Conservation (phyloP, 768 basidiomycete species). For the Boletellus ananas region DNA sequence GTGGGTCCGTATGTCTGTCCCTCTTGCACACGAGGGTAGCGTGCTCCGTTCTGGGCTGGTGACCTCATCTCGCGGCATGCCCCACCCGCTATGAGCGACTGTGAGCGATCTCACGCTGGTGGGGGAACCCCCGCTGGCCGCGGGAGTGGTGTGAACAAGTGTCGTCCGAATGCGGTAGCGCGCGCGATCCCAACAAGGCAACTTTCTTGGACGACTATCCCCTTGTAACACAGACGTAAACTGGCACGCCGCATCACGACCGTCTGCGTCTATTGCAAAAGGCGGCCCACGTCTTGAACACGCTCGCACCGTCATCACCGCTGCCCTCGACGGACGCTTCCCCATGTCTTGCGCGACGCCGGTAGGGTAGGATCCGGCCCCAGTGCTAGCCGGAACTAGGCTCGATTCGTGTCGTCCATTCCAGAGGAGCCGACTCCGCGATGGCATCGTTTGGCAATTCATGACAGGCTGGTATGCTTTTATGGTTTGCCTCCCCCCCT, state of each 20-base stretch:
- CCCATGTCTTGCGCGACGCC: no score
- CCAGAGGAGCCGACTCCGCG: slow-evolving; percentile 20
- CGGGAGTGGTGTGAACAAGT: no score
- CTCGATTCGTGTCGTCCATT: background rate
- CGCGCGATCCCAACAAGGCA: no score
- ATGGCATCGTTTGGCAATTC: slow-evolving; percentile 8
- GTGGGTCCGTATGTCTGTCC: no score
- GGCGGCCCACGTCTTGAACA: slow-evolving; percentile 18
- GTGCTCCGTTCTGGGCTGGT: slow-evolving; percentile 6
- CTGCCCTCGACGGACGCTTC: background rate
- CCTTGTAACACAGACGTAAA: slow-evolving; percentile 24
- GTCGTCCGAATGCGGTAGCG: no score
- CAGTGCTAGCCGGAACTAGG: slow-evolving; percentile 3
- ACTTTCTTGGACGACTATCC: slow-evolving; percentile 6
- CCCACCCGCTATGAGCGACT: slow-evolving; percentile 4
- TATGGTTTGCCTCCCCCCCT: slow-evolving; percentile 10
- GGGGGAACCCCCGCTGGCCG: background rate
- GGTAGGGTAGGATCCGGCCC: slow-evolving; percentile 5
- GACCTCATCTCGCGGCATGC: slow-evolving; percentile 15
- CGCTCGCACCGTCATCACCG: background rate
- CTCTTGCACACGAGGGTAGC: background rate
- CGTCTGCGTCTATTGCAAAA: background rate
- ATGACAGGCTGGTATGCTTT: slow-evolving; percentile 15
- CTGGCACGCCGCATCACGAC: slow-evolving; percentile 22
- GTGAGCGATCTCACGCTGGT: slow-evolving; percentile 9